Evolutionary conservation across 2,329 filamentous ascomycete genomes (phyloP).

Genomic region (Colletotrichum spinosum): DNA sequence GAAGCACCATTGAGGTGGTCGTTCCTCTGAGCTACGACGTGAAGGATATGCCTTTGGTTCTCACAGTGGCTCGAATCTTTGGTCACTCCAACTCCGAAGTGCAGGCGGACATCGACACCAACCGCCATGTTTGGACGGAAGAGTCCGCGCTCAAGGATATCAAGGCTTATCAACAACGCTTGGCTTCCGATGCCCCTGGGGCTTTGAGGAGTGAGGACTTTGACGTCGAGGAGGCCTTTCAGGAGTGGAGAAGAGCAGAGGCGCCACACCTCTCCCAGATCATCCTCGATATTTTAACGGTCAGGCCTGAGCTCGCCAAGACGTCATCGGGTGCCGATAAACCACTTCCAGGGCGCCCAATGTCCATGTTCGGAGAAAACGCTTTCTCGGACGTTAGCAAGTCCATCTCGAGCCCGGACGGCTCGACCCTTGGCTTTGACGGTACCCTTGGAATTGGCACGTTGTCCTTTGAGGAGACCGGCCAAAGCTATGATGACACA

Average conservation of each 20-base stretch:
- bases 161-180: conserved; percentile 90
- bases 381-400: conserved; percentile 65
- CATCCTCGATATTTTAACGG: conserved; percentile 90
- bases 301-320: conserved; percentile 86
- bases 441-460: conserved; percentile 75
- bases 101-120: conserved; percentile 87
- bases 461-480: conserved; percentile 70
- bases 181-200: conserved; percentile 82
- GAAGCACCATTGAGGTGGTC: conserved; percentile 81
- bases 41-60: conserved; percentile 96
- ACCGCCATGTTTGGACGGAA: conserved; percentile 88
- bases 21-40: conserved; percentile 90
- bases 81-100: conserved; percentile 81
- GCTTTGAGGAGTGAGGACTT: conserved; percentile 89
- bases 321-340: conserved; percentile 67
- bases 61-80: conserved; percentile 88
- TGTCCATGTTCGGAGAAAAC: conserved; percentile 60
- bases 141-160: conserved; percentile 90
- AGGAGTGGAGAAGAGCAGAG: conserved; percentile 92
- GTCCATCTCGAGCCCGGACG: conserved; percentile 60
- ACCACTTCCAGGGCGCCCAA: conserved; percentile 58
- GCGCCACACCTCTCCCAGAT: conserved; percentile 88
- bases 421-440: conserved; percentile 64
- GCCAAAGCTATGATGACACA: conserved; percentile 68
- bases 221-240: conserved; percentile 87